These are phyloP conservation scores for Fraxinus floribunda DNA, from an alignment of 305 asterid species.

Conservation along the genomic window DNA sequence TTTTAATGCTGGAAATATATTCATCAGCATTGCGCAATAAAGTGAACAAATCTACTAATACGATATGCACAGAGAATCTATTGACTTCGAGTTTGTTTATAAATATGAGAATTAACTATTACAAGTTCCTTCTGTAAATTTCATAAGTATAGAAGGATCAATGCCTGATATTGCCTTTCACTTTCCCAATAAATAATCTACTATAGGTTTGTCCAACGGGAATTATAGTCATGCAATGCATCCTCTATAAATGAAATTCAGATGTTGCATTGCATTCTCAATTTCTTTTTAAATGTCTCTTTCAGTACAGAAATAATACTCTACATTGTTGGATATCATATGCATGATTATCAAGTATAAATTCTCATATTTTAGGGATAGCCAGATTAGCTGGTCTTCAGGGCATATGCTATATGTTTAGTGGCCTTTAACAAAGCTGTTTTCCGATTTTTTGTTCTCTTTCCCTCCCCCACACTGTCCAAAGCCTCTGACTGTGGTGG, in stretches of 20 bases:
- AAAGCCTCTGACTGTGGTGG: conserved; percentile 29
- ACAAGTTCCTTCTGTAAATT: neutral
- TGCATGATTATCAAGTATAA: neutral
- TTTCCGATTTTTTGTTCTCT: neutral
- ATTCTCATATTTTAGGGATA: neutral
- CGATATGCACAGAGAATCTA: conserved; percentile 3
- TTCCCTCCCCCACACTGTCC: neutral
- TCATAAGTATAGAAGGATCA: neutral
- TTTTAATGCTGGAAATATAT: neutral
- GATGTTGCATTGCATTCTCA: neutral
- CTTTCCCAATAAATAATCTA: neutral
- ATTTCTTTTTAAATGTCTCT: neutral
- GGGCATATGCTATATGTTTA: neutral
- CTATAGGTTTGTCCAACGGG: neutral
- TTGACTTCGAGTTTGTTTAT: neutral
- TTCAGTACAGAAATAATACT: conserved; percentile 4
- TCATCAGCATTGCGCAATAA: neutral
- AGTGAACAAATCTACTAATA: neutral
- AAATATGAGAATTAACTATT: neutral
- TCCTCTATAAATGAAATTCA: neutral
- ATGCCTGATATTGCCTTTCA: neutral
- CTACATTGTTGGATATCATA: neutral
- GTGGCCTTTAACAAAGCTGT: neutral
- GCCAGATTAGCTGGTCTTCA: neutral
- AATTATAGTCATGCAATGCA: neutral